Conservation (phyloP, 73 alveolate species). For the Effrenium voratum region DNA sequence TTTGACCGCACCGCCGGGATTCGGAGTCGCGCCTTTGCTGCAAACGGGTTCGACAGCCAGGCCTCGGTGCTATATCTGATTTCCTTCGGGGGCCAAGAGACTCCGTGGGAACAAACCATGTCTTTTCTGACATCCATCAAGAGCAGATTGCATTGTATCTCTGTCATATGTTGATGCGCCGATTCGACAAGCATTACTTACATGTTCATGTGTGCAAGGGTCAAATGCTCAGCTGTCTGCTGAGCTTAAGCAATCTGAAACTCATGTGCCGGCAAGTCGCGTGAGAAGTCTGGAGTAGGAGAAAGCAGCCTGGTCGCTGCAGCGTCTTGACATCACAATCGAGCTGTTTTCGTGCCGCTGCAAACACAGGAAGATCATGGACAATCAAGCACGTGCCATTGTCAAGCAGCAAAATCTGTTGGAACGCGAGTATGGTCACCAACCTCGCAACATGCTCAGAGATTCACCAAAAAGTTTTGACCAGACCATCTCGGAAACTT, state of each 20-base stretch:
- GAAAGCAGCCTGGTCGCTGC: slow-evolving; percentile 46
- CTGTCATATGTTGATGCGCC: neutral
- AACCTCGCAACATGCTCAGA: neutral
- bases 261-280: neutral
- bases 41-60: too few relatives aligned
- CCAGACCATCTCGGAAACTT: too few relatives aligned
- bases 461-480: neutral
- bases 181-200: neutral
- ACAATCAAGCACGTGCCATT: neutral
- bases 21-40: too few relatives aligned
- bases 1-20: too few relatives aligned
- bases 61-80: neutral
- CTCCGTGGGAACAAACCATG: neutral
- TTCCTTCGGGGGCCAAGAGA: neutral
- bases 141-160: neutral
- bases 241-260: neutral
- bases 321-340: too few relatives aligned
- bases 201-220: neutral
- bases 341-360: too few relatives aligned
- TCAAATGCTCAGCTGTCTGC: neutral
- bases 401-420: neutral
- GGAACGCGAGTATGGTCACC: neutral
- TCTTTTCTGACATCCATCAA: neutral
- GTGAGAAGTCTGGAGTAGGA: slow-evolving; percentile 43
- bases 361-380: neutral